Evolutionary conservation across 228 moss, liverwort and hornwort species (phyloP), one percentile per base, ranked within the genome.

Genomic region (Sphagnum magellanicum): DNA sequence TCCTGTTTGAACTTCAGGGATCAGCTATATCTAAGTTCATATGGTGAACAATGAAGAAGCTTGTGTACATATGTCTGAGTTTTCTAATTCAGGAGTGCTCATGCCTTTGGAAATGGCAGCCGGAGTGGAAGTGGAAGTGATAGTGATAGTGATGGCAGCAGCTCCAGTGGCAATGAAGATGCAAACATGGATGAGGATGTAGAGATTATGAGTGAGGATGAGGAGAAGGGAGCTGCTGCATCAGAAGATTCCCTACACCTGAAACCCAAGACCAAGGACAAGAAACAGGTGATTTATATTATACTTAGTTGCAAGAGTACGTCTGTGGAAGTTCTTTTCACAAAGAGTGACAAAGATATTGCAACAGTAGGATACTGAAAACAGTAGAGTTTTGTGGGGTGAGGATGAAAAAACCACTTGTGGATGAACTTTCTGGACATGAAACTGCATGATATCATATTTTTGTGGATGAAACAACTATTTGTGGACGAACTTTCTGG

Each of bases 141-240:
- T 50, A 89, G 91, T 79, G 93, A 91, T 60, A 93, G 93, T 77
- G 91, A 84, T 73, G 79, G 81, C 73, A 89, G 88, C 79, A 98
- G 98, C 79, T 90, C 88, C 62, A 90, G 90, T 71, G 87, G 70
- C 67, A 89, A 86, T 53, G 94, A 94, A 55, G 94, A 87, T 59
- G 79, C 85, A 59, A 92, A 93, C 75, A 90, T 89, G 88, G 98
- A 98, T 68, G 93, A 91, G 78, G 98, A 98, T 78, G 98, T 98
- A 17, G 81, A 94, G 78, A 98, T 98, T 16, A 80, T 94, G 65
- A 98, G 98, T 70, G 94, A 94, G 73, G 93, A 93, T 59, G 94
- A 94, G 62, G 87, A 81, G 60, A 85, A 89, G 70, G 67, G 53
- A 65, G 77, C 48, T 62, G 71, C 9, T 14, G 68, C 71, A 15